Base-by-base conservation (phyloP, 2,329 filamentous ascomycete genomes). In the Aureobasidium melanogenum region DNA sequence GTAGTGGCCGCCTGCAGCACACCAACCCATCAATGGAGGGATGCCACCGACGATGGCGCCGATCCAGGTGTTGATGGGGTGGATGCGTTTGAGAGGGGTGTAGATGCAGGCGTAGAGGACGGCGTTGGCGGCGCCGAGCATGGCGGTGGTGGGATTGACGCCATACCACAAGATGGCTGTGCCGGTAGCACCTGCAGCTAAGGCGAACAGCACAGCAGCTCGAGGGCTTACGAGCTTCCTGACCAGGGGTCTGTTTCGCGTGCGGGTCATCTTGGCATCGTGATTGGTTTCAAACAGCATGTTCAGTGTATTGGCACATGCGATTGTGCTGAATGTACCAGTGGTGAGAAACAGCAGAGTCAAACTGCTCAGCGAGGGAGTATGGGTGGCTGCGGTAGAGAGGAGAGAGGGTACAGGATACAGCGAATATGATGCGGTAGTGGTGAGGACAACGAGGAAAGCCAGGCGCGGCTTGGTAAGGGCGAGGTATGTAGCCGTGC, bases 1-100 rank as follows among this genome's bases (percentile, higher is more conserved):
- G 47, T 87, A 88, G 73, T 97, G 91, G 56, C 91, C 92, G 0
- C 91, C 92, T 0, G 94, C 94, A 0, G 94, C 94, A 17, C 91
- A 89, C 94, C 94, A 99, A 66, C 94, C 94, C 94, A 99, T 99
- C 34, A 99, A 76, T 0, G 94, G 94, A 0, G 94, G 93, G 61
- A 99, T 96, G 1, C 88, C 92, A 64, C 94, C 94, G 0, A 99
- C 90, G 0, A 99, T 75, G 3, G 92, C 94, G 17, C 94, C 94
- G 17, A 95, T 83, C 94, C 94, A 99, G 0, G 94, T 99, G 71
- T 99, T 99, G 62, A 92, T 76, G 10, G 87, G 88, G 3, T 88
- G 89, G 14, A 97, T 78, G 7, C 91, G 86, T 76, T 99, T 99
- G 69, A 97, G 77, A 0, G 93, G 92, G 0, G 94, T 99, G 74